Base-by-base conservation (phyloP, 2,329 filamentous ascomycete species). In the Ophiostoma quercus region DNA sequence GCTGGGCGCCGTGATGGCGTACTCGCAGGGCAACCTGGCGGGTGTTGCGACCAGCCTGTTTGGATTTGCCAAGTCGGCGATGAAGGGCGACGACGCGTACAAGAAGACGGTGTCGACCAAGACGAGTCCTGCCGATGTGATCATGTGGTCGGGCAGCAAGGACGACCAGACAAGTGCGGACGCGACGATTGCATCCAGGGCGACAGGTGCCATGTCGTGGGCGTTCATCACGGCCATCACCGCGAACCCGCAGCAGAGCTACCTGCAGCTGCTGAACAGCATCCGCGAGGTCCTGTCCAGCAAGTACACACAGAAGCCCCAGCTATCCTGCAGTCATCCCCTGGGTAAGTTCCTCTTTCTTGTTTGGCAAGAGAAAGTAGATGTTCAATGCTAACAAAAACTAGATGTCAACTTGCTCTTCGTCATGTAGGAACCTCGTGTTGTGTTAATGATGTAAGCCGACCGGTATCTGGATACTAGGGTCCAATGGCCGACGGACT, bases 131-230 rank as follows among this genome's bases (percentile, higher is more conserved):
- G 95, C 95, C 63, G 95, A 98, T 79, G 94, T 99, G 63, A 86
- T 98, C 78, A 97, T 98, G 92, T 95, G 94, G 88, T 96, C 92
- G 69, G 95, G 95, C 70, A 96, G 92, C 82, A 98, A 98, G 80
- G 95, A 98, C 77, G 88, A 91, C 74, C 95, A 99, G 81, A 99
- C 94, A 76, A 97, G 93, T 74, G 91, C 92, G 79, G 95, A 99
- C 78, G 94, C 94, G n/a, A 91, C 88, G 25, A 97, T 98, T 75
- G 88, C 86, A 47, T 90, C 93, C 68, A 87, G 97, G 80, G 94
- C 95, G 37, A 98, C 95, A 0, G 95, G 95, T 68, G 95, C 95
- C 77, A 98, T 99, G 95, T 97, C 93, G 1, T 98, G 92, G 89
- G 95, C 95, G 11, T 99, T 99, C 79, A 94, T 99, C 78, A 90